Evolutionary conservation across 2,329 filamentous ascomycete species (phyloP), one percentile per base, ranked within the genome.

Genomic region (Talaromyces albobiverticillius): DNA sequence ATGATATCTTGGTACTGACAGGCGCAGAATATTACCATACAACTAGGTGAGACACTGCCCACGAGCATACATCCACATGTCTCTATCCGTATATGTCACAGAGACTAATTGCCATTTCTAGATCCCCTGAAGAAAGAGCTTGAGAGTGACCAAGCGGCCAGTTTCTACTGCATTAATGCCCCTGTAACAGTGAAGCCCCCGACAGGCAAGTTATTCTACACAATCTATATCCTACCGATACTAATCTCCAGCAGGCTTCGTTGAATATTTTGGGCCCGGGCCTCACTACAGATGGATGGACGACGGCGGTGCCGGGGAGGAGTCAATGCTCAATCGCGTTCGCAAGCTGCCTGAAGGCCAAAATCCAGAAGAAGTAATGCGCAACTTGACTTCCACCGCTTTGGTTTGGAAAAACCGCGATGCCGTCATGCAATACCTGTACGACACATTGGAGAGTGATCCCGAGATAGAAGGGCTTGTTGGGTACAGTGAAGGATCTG

Each of bases 401-500:
- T 59, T 57, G 55, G 31, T 50, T 51, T 43, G 58, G 64, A 46
- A 55, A 61, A n/a, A 67, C 57, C 31, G 52, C 57, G 31, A 46
- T 56, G 2, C 46, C 45, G 55, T 62, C 36, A 62, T 76, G 26
- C 61, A 71, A 4, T 60, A 64, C n/a, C 38, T 76, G 2, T 67
- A 76, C 59, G 63, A 75, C 9, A 73, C 77, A 5, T 70, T 83
- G 59, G 73, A 79, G 14, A 70, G 76, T 3, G 20, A 55, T 25
- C 46, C 53, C n/a, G 46, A 46, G 5, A 26, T 82, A 54, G 76
- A 80, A 55, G 82, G 79, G 2, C 78, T 85, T 43, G 73, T 85
- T 16, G 82, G 82, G 1, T 85, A 84, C 60, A 84, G 81, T 0
- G 82, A 85, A 62, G 82, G 82, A 3, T 81, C 82, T 1, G 79